Conservation (phyloP, 768 basidiomycete species). For the Amanita rubescens region DNA sequence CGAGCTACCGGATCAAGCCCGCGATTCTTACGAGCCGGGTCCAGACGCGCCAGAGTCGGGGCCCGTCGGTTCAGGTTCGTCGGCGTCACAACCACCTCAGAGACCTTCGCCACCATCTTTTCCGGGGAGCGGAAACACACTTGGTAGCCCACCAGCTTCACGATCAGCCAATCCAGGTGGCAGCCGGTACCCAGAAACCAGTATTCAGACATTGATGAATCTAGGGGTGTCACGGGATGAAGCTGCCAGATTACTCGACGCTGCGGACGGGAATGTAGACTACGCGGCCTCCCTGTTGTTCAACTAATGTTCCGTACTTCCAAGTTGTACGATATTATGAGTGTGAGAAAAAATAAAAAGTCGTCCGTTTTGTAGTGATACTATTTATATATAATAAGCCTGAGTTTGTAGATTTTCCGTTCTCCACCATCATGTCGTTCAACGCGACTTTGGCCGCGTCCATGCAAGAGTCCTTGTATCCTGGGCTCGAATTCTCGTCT, state of each 20-base stretch:
- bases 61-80: too few species aligned
- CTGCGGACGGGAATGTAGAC: conserved; percentile 81
- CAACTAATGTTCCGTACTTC: too few species aligned
- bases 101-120: conserved; percentile 30
- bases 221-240: conserved; percentile 73
- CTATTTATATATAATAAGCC: too few species aligned
- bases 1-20: conserved; percentile 81
- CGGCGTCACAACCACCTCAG: conserved; percentile 8
- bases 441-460: conserved; percentile 28
- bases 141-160: conserved; percentile 37
- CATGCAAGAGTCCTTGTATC: conserved; percentile 40
- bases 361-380: not conserved
- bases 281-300: conserved; percentile 86
- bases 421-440: conserved; percentile 32
- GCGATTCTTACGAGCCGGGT: conserved; percentile 21
- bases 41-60: conserved; percentile 12
- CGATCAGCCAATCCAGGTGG: not conserved
- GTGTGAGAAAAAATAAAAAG: conserved; percentile 5
- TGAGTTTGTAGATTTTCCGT: not conserved
- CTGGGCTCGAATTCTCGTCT: conserved; percentile 48
- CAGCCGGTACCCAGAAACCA: conserved; percentile 45
- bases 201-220: conserved; percentile 59
- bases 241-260: conserved; percentile 70
- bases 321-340: not conserved
- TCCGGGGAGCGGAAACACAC: conserved; percentile 61